Evolutionary conservation across 179 eudicot species (phyloP).

Genomic region (Dionaea muscipula): DNA sequence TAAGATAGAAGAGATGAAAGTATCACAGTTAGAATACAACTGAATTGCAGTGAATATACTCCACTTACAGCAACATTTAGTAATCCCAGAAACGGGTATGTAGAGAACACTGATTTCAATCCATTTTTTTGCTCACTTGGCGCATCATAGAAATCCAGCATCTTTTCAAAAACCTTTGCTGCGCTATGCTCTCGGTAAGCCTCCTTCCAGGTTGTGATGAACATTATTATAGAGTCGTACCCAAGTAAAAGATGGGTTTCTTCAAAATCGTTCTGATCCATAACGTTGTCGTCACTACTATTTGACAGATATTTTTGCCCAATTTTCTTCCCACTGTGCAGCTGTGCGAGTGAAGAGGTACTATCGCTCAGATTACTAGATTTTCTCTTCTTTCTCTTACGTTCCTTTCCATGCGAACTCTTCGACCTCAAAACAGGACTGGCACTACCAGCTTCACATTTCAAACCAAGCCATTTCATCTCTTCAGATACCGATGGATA

Average conservation of each 20-base stretch:
- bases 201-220: conserved; percentile 75
- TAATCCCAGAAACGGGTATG: conserved; percentile 52
- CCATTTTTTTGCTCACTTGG: conserved; percentile 19
- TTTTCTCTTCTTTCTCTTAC: conserved; percentile 37
- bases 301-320: conserved; percentile 7
- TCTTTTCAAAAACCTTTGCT: conserved; percentile 52
- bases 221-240: conserved; percentile 36
- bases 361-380: conserved; percentile 18
- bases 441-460: conserved; percentile 25
- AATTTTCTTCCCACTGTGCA: conserved; percentile 14
- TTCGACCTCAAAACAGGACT: conserved; percentile 14
- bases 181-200: conserved; percentile 43
- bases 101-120: conserved; percentile 27
- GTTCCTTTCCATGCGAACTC: conserved; percentile 10
- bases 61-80: conserved; percentile 85
- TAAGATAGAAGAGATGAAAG: background rate
- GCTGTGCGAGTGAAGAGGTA: conserved; percentile 10
- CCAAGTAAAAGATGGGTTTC: conserved; percentile 21
- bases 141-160: conserved; percentile 36
- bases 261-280: conserved; percentile 8
- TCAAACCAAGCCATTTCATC: conserved; percentile 65
- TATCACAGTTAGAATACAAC: background rate
- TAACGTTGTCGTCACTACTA: conserved; percentile 7
- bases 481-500: conserved; percentile 88
- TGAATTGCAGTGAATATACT: conserved; percentile 8